These are phyloP conservation scores for Eragrostis nindensis DNA, from an alignment of 176 grass and related monocot species.

Conservation along the genomic window DNA sequence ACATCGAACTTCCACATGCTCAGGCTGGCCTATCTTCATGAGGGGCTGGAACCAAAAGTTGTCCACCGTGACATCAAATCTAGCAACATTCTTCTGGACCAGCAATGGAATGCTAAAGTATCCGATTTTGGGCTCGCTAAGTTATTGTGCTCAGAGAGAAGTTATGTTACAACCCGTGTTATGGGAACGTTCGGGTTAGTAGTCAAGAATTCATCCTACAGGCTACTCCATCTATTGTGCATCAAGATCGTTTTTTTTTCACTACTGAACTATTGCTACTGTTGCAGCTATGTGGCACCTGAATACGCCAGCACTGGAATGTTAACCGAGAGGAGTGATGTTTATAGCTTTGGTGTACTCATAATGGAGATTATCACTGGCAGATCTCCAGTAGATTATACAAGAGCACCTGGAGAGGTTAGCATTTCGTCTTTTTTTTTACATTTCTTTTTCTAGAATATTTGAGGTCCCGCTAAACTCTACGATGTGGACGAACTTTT, in stretches of 20 bases:
- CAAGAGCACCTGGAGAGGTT: conserved; percentile 78
- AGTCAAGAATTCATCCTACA: not conserved
- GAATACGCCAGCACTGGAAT: conserved; percentile 98
- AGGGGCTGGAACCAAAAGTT: conserved; percentile 95
- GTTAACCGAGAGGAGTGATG: conserved; percentile 96
- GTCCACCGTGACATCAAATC: conserved; percentile 96
- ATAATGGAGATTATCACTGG: conserved; percentile 95
- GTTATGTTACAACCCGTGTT: conserved; percentile 94
- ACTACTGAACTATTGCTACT: conserved; percentile 25
- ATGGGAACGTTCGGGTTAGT: conserved; percentile 99
- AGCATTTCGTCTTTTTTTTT: not conserved
- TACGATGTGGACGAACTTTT: not conserved
- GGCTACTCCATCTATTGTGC: not conserved
- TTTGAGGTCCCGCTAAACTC: not conserved
- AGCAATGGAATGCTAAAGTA: conserved; percentile 85
- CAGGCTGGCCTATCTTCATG: conserved; percentile 95
- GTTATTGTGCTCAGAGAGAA: conserved; percentile 84
- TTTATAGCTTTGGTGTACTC: conserved; percentile 95
- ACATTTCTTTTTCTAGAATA: not conserved
- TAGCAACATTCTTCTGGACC: conserved; percentile 95
- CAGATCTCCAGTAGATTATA: conserved; percentile 95
- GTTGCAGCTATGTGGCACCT: conserved; percentile 86
- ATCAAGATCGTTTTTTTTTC: conserved; percentile 16
- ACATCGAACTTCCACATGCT: conserved; percentile 30
- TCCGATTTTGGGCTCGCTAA: conserved; percentile 98